Evolutionary conservation across 1,139 yeast genomes (phyloP).

Genomic region (Blastobotrys illinoisensis): DNA sequence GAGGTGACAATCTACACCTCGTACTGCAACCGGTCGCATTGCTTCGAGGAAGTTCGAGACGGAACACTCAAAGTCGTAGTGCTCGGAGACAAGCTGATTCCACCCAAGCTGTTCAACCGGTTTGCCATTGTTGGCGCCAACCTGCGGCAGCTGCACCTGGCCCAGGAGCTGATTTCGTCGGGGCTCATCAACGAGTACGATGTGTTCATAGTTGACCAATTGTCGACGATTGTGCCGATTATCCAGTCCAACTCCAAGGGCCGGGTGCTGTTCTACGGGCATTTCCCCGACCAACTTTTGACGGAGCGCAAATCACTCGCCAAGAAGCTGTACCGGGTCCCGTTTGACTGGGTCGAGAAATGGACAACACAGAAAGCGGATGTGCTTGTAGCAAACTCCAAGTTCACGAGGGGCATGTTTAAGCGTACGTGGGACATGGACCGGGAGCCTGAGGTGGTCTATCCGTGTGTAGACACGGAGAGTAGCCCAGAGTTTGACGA

Average conservation of each 20-base stretch:
- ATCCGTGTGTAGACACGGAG: conserved; percentile 66
- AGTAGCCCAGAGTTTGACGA: conserved; percentile 6
- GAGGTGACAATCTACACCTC: conserved; percentile 73
- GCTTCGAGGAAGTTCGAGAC: conserved; percentile 80
- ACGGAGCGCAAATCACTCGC: conserved; percentile 53
- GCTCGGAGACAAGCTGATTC: conserved; percentile 69
- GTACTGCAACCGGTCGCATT: conserved; percentile 78
- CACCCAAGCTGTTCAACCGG: conserved; percentile 58
- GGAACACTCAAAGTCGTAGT: conserved; percentile 58
- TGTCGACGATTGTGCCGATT: conserved; percentile 79
- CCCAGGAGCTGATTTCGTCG: conserved; percentile 43
- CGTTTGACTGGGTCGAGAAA: conserved; percentile 80
- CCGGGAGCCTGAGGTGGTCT: conserved; percentile 60
- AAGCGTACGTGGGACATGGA: conserved; percentile 53
- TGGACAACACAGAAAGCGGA: conserved; percentile 76
- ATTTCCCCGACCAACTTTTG: conserved; percentile 86
- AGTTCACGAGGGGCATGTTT: conserved; percentile 71
- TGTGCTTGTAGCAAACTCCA: conserved; percentile 76
- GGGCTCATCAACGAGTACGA: conserved; percentile 50
- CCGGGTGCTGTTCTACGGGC: conserved; percentile 78
- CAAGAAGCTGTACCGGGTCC: conserved; percentile 64
- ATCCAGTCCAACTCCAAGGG: conserved; percentile 41
- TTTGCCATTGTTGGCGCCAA: conserved; percentile 81
- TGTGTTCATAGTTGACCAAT: conserved; percentile 78
- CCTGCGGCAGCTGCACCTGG: conserved; percentile 69